These are phyloP conservation scores for Erucastrum elatum DNA, from an alignment of 345 rosid genomes.

Conservation along the genomic window DNA sequence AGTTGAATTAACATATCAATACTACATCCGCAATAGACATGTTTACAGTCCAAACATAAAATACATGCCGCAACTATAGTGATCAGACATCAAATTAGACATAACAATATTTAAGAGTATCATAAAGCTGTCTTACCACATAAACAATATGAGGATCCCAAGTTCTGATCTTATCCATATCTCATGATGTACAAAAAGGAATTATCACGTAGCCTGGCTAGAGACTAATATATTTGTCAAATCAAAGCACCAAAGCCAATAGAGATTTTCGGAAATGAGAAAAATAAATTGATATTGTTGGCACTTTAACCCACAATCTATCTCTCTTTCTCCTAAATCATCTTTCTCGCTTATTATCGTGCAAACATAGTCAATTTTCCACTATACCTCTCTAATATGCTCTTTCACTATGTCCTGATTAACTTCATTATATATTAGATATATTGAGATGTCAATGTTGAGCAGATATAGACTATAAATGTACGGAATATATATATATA, in stretches of 20 bases:
- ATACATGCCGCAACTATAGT: neutral
- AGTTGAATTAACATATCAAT: neutral
- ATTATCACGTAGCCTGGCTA: constrained; percentile 15
- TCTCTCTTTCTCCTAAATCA: constrained; percentile 9
- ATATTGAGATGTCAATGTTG: constrained; percentile 6
- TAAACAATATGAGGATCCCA: constrained; percentile 8
- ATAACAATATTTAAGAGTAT: neutral
- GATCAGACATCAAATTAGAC: neutral
- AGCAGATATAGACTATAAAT: neutral
- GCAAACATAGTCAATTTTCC: constrained; percentile 35
- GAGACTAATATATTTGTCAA: constrained; percentile 1
- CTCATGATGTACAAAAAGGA: constrained; percentile 8
- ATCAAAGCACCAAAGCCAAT: constrained; percentile 21
- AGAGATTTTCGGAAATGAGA: constrained; percentile 17
- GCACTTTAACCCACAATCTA: constrained; percentile 35
- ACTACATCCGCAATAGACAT: neutral
- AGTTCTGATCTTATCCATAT: constrained; percentile 24
- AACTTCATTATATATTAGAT: neutral
- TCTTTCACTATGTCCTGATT: constrained; percentile 25
- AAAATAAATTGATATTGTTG: constrained; percentile 21
- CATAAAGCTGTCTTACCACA: constrained; percentile 15
- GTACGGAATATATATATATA: constrained; percentile 15
- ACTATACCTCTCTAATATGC: constrained; percentile 30
- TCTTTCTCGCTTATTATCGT: constrained; percentile 25
- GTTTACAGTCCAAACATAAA: neutral